phyloP scores from a whole-genome alignment of 2,329 filamentous ascomycete species.

The Fusarium sambucinum region DNA sequence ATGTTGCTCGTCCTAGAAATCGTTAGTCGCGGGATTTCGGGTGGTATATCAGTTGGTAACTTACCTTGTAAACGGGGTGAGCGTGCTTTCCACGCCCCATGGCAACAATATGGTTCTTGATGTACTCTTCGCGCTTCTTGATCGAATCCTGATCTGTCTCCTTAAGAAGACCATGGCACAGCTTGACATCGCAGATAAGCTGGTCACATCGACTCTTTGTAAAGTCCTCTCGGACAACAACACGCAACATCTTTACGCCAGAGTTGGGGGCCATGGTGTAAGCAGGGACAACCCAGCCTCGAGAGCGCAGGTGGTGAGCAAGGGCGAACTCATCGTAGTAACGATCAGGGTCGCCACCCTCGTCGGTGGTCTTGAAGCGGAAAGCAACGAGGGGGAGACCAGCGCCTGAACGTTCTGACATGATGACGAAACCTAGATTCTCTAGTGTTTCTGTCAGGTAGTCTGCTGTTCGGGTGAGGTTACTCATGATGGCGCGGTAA shows the following conservation, averaged over 20 bases:
- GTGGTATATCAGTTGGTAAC: constrained; percentile 29
- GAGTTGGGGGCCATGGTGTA: constrained; percentile 97
- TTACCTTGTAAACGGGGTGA: constrained; percentile 61
- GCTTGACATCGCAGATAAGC: constrained; percentile 81
- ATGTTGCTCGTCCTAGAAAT: constrained; percentile 77
- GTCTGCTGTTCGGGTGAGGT: constrained; percentile 89
- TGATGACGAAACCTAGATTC: constrained; percentile 84
- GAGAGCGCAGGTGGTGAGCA: constrained; percentile 86
- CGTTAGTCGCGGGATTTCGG: neutral
- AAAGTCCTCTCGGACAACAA: constrained; percentile 95
- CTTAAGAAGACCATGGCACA: constrained; percentile 77
- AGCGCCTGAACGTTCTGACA: constrained; percentile 81
- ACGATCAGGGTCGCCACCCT: constrained; percentile 62
- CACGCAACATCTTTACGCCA: constrained; percentile 87
- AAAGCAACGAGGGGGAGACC: constrained; percentile 93
- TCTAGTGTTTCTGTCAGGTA: constrained; percentile 82
- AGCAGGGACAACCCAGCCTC: constrained; percentile 93
- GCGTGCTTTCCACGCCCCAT: constrained; percentile 66
- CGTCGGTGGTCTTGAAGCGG: constrained; percentile 72
- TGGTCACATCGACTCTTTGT: constrained; percentile 83
- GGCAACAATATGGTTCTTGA: constrained; percentile 67
- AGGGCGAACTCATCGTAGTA: constrained; percentile 81
- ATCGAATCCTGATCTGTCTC: constrained; percentile 80
- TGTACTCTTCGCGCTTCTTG: constrained; percentile 75
- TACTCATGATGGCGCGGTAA: constrained; percentile 93